Evolutionary conservation across 305 asterid genomes (phyloP).

Genomic region (Solanum chacoense): DNA sequence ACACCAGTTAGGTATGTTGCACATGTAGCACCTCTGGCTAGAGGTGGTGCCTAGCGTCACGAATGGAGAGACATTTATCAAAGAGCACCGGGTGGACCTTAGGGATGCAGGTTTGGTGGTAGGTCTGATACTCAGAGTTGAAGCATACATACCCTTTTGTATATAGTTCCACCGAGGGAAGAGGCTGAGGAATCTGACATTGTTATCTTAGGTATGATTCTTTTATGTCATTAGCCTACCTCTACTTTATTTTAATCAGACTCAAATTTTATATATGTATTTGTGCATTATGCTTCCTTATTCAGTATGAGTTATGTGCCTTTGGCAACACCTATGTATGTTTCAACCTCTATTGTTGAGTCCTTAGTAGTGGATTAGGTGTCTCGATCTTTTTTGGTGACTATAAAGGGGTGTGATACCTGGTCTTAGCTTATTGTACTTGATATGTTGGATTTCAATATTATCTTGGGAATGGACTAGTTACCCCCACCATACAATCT

Average conservation of each 20-base stretch:
- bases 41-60: neutral
- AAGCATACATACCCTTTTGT: neutral
- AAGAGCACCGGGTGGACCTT: neutral
- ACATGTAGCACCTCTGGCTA: neutral
- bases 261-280: neutral
- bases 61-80: neutral
- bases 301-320: neutral
- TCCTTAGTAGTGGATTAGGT: neutral
- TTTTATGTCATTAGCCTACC: neutral
- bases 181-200: neutral
- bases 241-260: neutral
- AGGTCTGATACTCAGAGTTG: neutral
- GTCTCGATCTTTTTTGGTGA: neutral
- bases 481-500: neutral
- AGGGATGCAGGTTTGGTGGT: neutral
- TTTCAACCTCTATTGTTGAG: neutral
- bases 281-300: neutral
- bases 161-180: neutral
- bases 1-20: neutral
- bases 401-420: neutral
- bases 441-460: neutral
- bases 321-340: neutral
- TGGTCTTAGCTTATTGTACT: neutral
- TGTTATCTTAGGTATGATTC: neutral
- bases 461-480: neutral